Percentiles rank a stretch among this genome's conserved stretches.
These are phyloP conservation scores for Waltiozyma sp. DNA, from an alignment of 1,139 yeast genomes.

Conservation along the genomic window DNA sequence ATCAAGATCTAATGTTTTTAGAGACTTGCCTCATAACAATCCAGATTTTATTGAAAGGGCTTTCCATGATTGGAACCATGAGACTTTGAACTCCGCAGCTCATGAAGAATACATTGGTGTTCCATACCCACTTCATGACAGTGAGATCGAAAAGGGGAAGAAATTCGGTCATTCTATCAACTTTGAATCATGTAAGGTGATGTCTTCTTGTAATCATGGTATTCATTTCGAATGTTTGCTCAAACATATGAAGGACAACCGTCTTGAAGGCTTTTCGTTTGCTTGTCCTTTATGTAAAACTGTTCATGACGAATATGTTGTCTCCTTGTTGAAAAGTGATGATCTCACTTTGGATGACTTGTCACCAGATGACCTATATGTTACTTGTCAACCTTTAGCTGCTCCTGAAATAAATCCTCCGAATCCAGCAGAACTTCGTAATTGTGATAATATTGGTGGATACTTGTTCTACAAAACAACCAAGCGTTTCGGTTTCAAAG, in stretches of 20 bases:
- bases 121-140: conserved; percentile 11
- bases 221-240: conserved; percentile 50
- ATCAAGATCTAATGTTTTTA: conserved; percentile 29
- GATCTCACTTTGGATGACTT: background rate
- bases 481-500: background rate
- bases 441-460: background rate
- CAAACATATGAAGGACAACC: conserved; percentile 24
- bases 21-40: conserved; percentile 33
- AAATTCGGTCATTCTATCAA: conserved; percentile 3
- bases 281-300: conserved; percentile 61
- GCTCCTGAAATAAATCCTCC: background rate
- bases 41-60: conserved; percentile 41
- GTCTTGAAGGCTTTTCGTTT: conserved; percentile 20
- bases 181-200: conserved; percentile 22
- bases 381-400: background rate
- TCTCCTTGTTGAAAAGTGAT: conserved; percentile 4
- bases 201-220: conserved; percentile 60
- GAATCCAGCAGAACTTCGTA: background rate
- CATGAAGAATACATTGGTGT: conserved; percentile 7
- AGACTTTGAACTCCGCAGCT: conserved; percentile 27
- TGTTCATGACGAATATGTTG: conserved; percentile 21
- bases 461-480: background rate
- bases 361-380: background rate
- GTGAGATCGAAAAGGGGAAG: conserved; percentile 11
- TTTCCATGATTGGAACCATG: conserved; percentile 35